These are phyloP conservation scores for Microcyclospora tardicrescens DNA, from an alignment of 2,329 filamentous ascomycete species.

Conservation along the genomic window DNA sequence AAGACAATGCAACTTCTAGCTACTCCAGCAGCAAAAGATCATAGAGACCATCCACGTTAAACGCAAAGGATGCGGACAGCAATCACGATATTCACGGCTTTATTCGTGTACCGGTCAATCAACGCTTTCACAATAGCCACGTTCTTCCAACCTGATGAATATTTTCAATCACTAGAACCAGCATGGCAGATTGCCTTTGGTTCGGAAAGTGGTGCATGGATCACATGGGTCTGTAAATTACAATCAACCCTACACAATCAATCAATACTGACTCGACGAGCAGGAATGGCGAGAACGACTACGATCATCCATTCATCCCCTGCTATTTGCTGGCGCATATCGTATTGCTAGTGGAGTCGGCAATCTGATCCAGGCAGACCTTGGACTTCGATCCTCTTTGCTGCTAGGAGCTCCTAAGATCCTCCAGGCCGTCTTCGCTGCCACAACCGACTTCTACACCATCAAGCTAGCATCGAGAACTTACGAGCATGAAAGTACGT, in stretches of 20 bases:
- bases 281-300: constrained; percentile 89
- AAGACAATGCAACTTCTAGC: too few species aligned
- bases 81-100: constrained; percentile 11
- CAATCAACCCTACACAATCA: not conserved
- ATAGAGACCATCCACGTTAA: too few species aligned
- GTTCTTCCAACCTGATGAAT: constrained; percentile 98
- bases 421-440: constrained; percentile 65
- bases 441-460: constrained; percentile 70
- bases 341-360: constrained; percentile 46
- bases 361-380: constrained; percentile 39
- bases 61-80: too few species aligned
- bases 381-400: constrained; percentile 48
- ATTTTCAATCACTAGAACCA: constrained; percentile 88
- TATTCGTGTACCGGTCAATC: constrained; percentile 59
- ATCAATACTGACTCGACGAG: not conserved
- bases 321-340: constrained; percentile 69
- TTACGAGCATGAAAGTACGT: constrained; percentile 52
- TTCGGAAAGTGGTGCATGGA: constrained; percentile 63
- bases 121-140: constrained; percentile 70
- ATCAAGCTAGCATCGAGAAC: constrained; percentile 67
- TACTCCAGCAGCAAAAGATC: too few species aligned
- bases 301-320: constrained; percentile 83
- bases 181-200: constrained; percentile 87
- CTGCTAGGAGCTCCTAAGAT: constrained; percentile 61
- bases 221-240: constrained; percentile 65